A percentile compares a stretch with the other conserved stretches of the same genome.
phyloP scores from a whole-genome alignment of 768 basidiomycete genomes.

The Saitozyma podzolica region DNA sequence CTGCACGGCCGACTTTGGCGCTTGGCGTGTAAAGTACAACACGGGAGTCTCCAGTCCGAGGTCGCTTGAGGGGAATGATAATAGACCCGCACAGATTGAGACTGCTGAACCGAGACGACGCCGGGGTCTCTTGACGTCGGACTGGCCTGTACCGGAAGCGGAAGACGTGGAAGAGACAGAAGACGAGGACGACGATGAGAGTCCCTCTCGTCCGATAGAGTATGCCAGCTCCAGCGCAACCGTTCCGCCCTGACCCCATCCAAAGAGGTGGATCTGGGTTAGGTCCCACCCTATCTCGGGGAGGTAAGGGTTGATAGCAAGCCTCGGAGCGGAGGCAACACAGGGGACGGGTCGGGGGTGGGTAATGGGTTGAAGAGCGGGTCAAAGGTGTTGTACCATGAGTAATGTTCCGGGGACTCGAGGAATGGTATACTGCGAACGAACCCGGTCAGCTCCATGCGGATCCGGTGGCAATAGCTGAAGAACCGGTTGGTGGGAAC shows the following conservation, averaged over 20 bases:
- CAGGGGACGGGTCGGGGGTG: slow-evolving; percentile 26
- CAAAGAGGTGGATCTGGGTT: slow-evolving; percentile 46
- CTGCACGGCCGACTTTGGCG: slow-evolving; percentile 14
- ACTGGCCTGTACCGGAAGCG: background rate
- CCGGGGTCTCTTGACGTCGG: background rate
- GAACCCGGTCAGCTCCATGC: background rate
- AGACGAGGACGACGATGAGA: background rate
- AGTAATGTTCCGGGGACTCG: slow-evolving; percentile 35
- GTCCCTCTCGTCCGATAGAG: slow-evolving; percentile 18
- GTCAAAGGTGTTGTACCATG: slow-evolving; percentile 46
- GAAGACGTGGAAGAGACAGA: slow-evolving; percentile 1
- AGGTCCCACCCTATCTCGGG: slow-evolving; percentile 33
- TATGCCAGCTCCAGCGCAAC: slow-evolving; percentile 41
- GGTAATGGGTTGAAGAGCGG: slow-evolving; percentile 39
- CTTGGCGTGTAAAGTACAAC: slow-evolving; percentile 32
- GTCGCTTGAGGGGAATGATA: slow-evolving; percentile 29
- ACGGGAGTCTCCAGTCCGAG: slow-evolving; percentile 32
- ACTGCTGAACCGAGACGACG: slow-evolving; percentile 13
- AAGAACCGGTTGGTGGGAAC: background rate
- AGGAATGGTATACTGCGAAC: slow-evolving; percentile 34
- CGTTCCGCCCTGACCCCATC: slow-evolving; percentile 49
- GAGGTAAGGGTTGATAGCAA: slow-evolving; percentile 29
- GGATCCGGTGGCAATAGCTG: background rate
- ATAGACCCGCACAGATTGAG: slow-evolving; percentile 36
- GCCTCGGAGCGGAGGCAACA: slow-evolving; percentile 19